phyloP scores from a whole-genome alignment of 192 early-diverging fungal species.

The Coemansia sp. region DNA sequence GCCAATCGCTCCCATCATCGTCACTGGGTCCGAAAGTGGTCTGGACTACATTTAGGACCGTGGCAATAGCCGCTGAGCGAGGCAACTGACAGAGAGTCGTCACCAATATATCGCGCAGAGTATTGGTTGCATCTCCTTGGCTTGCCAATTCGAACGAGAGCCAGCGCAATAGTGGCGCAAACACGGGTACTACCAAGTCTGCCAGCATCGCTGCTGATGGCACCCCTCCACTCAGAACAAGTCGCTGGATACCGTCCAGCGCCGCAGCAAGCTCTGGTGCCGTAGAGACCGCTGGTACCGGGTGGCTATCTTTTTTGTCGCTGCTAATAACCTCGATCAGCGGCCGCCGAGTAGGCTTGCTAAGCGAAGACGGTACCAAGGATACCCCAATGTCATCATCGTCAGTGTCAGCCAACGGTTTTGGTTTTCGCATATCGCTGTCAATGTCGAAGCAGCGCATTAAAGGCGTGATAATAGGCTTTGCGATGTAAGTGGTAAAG shows the following conservation, averaged over 20 bases:
- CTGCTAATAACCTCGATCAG: conserved; percentile 26
- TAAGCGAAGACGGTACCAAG: not conserved
- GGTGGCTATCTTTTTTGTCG: too few relatives aligned
- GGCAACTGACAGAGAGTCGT: conserved; percentile 30
- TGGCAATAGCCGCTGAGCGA: conserved; percentile 14
- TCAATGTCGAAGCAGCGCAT: conserved; percentile 34
- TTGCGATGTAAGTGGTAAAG: conserved; percentile 53
- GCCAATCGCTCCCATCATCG: conserved; percentile 23
- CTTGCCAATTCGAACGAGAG: conserved; percentile 53
- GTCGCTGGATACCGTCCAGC: conserved; percentile 55
- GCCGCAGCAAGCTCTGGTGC: conserved; percentile 48
- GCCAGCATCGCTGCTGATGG: conserved; percentile 62
- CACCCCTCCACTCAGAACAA: conserved; percentile 65
- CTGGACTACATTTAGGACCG: conserved; percentile 35
- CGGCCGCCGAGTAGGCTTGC: conserved; percentile 2
- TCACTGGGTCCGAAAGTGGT: conserved; percentile 20
- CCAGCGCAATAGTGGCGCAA: conserved; percentile 62
- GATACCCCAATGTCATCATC: not conserved
- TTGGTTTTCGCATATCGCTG: not conserved
- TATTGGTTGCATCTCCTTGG: conserved; percentile 30
- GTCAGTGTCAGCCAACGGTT: not conserved
- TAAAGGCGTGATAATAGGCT: conserved; percentile 48
- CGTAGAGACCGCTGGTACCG: not conserved
- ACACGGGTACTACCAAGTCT: conserved; percentile 56
- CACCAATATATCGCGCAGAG: conserved; percentile 42